These are phyloP conservation scores for Talaromyces sp. DNA, from an alignment of 2,329 filamentous ascomycete species.

Conservation along the genomic window DNA sequence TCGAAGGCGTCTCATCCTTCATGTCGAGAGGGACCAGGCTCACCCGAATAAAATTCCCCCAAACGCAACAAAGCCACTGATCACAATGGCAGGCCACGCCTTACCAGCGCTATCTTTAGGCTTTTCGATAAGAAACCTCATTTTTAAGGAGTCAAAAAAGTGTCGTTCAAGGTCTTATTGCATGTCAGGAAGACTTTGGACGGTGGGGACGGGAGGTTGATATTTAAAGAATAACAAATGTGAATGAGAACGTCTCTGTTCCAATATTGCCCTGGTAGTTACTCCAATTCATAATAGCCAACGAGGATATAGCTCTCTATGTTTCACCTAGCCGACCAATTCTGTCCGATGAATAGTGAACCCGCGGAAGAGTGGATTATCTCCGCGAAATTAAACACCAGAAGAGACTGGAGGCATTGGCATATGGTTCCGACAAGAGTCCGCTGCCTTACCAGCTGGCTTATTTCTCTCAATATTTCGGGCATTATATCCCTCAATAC, in stretches of 20 bases:
- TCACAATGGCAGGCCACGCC: slow-evolving; percentile 5
- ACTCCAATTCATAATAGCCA: too few species aligned
- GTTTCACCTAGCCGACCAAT: not conserved
- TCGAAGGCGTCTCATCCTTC: not conserved
- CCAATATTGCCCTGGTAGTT: not conserved
- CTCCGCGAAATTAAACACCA: not conserved
- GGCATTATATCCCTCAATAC: not conserved
- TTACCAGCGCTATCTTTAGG: slow-evolving; percentile 1
- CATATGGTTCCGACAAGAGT: not conserved
- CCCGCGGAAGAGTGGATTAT: slow-evolving; percentile 1
- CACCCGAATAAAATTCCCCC: slow-evolving; percentile 5
- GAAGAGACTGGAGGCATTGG: not conserved
- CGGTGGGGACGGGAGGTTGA: not conserved
- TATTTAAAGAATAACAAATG: not conserved
- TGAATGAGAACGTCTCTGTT: not conserved
- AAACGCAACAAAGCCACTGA: slow-evolving; percentile 4
- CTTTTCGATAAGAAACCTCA: not conserved
- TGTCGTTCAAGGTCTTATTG: not conserved
- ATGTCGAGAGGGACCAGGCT: not conserved
- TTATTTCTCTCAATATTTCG: not conserved
- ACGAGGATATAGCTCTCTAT: not conserved
- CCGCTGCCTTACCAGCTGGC: too few species aligned
- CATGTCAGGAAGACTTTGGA: not conserved
- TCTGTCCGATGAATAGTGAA: not conserved
- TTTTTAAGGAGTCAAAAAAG: not conserved